These are phyloP conservation scores for Clavispora carvajalis DNA, from an alignment of 805 yeast genomes.

Conservation along the genomic window DNA sequence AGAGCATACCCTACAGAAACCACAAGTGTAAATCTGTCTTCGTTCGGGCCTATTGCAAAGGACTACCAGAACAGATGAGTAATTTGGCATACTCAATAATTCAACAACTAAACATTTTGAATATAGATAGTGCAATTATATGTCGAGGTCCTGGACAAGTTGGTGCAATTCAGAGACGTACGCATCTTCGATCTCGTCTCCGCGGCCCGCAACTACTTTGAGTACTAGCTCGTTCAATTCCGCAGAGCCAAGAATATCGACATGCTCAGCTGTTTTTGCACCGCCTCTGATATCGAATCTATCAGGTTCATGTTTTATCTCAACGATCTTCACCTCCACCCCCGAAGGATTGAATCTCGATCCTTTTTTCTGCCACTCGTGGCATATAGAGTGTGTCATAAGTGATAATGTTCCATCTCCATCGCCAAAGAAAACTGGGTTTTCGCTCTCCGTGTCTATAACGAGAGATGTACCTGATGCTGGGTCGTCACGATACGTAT, in stretches of 20 bases:
- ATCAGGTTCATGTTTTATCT: conserved; percentile 90
- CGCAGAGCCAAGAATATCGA: conserved; percentile 90
- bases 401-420: conserved; percentile 96
- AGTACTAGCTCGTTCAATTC: conserved; percentile 83
- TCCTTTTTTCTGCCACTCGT: conserved; percentile 70
- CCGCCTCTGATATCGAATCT: conserved; percentile 94
- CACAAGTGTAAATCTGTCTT: conserved; percentile 36
- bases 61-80: no score
- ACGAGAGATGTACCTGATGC: conserved; percentile 59
- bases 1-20: conserved; percentile 49
- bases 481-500: conserved; percentile 66
- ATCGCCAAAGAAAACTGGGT: conserved; percentile 76
- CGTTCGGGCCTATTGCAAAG: no score
- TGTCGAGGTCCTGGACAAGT: conserved; percentile 40
- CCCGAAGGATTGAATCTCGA: conserved; percentile 78
- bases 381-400: conserved; percentile 84
- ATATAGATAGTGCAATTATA: background rate
- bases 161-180: conserved; percentile 54
- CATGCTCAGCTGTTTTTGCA: conserved; percentile 96
- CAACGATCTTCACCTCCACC: conserved; percentile 71
- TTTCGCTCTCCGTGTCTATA: conserved; percentile 57
- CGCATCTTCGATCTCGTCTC: conserved; percentile 58
- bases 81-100: no score
- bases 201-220: conserved; percentile 77
- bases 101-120: no score